Base-by-base conservation (phyloP, 805 yeast genomes). In the Candida broadrunensis region DNA sequence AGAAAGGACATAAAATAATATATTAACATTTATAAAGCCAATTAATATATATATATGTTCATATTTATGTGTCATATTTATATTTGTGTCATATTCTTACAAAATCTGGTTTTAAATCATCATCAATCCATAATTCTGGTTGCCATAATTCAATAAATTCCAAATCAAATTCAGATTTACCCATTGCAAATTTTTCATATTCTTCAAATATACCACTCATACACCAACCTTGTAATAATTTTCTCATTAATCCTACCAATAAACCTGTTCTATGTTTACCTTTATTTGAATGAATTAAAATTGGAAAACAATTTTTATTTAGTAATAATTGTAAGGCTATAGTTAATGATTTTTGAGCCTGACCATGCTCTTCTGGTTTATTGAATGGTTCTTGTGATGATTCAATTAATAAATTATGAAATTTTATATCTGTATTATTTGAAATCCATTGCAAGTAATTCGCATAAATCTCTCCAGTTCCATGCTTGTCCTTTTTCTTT, bases 231-330 rank as follows among this genome's bases (percentile, higher is more conserved):
- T 89, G 97, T 35, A 89, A 65, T 38, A 85, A 60, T 56, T 88
- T 88, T 36, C 99, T 67, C 75, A 91, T 81, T 23, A 88, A 73
- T 0, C 97, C 99, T n/a, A 90, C 95, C 32, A 90, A 70, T 1
- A 93, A 90, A 0, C 98, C 98, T 2, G 88, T 90, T 33, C 99
- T 65, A 59, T 91, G 99, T 60, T 93, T 93, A n/a, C 99, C 99
- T 66, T 91, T 91, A 61, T 93, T 88, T 3, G 97, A 88, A 60
- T 93, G 98, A 11, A 91, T 77, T 42, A 91, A 69, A 11, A 91
- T 80, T 1, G 99, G 99, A 57, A 85, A 88, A 58, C 89, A 89
- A 12, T 81, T 78, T 35, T 70, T 71, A 51, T 84, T 76, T 24
- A 81, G 57, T 36, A 85, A 69, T 27, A 84, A 52, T 41, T 75